Evolutionary conservation across 2,329 filamentous ascomycete species (phyloP), one percentile per base, ranked within the genome.

Genomic region (Sarocladium kiliense): DNA sequence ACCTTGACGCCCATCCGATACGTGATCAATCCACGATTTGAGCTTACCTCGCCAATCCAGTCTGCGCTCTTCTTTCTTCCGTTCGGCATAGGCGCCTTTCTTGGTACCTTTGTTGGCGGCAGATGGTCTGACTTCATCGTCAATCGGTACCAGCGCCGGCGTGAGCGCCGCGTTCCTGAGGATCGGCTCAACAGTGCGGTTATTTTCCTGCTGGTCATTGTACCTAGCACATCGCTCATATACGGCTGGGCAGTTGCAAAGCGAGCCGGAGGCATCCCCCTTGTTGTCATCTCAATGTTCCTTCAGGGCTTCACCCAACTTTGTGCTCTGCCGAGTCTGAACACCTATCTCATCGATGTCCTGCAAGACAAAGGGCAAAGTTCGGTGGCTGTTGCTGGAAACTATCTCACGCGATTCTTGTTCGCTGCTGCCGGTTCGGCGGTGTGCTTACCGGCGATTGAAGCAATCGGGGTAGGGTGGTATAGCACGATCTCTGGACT

Each of bases 271-370:
- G 77, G 76, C 1, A 72, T 79, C 23, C 71, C 75, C 1, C 63
- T 87, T 1, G 86, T 86, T 0, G 83, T 89, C 2, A 74, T 88
- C 6, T 80, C 82, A 62, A 85, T 89, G 77, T 89, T 89, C 64
- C 58, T 86, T 3, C 86, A 89, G 62, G 87, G 86, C 1, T 77
- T 89, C 1, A 82, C 82, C 0, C 85, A 89, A 65, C 70, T 89
- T 2, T 87, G 88, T 63, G 87, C 85, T 59, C 88, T 89, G 60
- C 86, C 86, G 0, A 82, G 78, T 45, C 65, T 90, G 55, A 89
- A 90, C 64, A 88, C 86, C 0, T 62, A 90, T 90, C 69, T 90
- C 64, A 68, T 91, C 44, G 88, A 91, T 66, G 87, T 91, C 3
- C 88, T 90, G 84, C 86, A 61, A 25, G 61, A 61, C 37, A 59